Evolutionary conservation across 352 stramenopile genomes (phyloP), one percentile per base, ranked within the genome.

Genomic region (Phytophthora pini): DNA sequence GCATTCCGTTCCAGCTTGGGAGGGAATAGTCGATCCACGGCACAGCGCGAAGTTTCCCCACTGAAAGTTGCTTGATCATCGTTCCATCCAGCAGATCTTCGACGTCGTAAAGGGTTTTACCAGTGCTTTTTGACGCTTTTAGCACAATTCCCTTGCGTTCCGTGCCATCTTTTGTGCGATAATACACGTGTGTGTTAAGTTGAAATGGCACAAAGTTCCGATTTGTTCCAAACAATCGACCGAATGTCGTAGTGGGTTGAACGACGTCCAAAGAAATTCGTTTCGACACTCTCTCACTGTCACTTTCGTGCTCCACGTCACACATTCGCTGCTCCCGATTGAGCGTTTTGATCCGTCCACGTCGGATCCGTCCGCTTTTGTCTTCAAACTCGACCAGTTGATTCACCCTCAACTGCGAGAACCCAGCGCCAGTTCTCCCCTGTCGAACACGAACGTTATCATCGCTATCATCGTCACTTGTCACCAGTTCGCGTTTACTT

Each of bases 301-400:
- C 78, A 34, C 73, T 88, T 56, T 84, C 80, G 43, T 91, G 82
- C 55, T 81, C 76, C n/a, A 89, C 73, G 32, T 91, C 82, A 39
- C 80, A 91, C 20, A 59, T 61, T 10, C 72, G 56, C 17, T 86
- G 70, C 10, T 84, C 72, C 15, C 74, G 53, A 27, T 77, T 78
- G 10, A 89, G 50, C 20, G 70, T 46, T 45, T 76, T 78, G 31
- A 89, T 79, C 17, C 79, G 66, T 1, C 82, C 82, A 17, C 78
- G 76, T 48, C 82, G 78, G 36, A 79, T 61, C 2, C 70, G 46
- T 2, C 80, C 80, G 13, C 66, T 67, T 54, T 80, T 76, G 24
- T 79, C 82, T 55, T 79, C 65, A 54, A 91, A 89, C 34, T 87
- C 71, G 13, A 89, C 73, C 11, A 81, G 36, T 58, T 89, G 76